Evolutionary conservation across 2,329 filamentous ascomycete species (phyloP).

Genomic region (Beauveria sp.): DNA sequence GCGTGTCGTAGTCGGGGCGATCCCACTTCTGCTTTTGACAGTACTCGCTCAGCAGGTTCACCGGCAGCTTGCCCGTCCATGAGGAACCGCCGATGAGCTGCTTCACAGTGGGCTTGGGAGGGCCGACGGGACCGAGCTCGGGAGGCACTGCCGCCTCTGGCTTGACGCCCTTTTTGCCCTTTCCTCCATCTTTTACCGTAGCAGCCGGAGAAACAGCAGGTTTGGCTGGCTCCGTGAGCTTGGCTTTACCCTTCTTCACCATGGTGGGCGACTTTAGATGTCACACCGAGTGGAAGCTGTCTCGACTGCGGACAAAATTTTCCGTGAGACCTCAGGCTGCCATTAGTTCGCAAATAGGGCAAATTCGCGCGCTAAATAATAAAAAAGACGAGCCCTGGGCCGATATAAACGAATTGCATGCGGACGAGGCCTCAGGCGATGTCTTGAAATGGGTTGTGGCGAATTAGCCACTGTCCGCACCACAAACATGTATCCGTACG

Average conservation of each 20-base stretch:
- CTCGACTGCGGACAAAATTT: neutral
- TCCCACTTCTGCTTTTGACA: constrained; percentile 96
- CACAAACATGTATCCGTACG: neutral
- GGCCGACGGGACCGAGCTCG: constrained; percentile 30
- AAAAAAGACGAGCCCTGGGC: neutral
- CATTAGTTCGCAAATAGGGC: neutral
- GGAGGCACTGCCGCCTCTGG: constrained; percentile 22
- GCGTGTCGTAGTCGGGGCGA: constrained; percentile 83
- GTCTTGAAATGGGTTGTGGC: neutral
- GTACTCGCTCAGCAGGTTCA: constrained; percentile 88
- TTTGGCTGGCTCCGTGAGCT: constrained; percentile 32
- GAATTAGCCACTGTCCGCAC: neutral
- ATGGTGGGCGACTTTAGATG: constrained; percentile 24
- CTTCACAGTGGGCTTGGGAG: constrained; percentile 56
- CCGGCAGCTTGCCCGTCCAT: constrained; percentile 94
- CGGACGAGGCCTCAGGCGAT: neutral
- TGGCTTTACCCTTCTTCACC: constrained; percentile 48
- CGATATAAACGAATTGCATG: neutral
- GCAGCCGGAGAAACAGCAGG: constrained; percentile 19
- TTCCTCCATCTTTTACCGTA: constrained; percentile 43
- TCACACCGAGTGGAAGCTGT: neutral
- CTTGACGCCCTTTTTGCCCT: constrained; percentile 43
- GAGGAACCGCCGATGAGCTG: constrained; percentile 89
- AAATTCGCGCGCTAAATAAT: neutral
- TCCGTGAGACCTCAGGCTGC: neutral